Base-by-base conservation (phyloP, 805 yeast genomes). In the Jamesozyma hellenica region DNA sequence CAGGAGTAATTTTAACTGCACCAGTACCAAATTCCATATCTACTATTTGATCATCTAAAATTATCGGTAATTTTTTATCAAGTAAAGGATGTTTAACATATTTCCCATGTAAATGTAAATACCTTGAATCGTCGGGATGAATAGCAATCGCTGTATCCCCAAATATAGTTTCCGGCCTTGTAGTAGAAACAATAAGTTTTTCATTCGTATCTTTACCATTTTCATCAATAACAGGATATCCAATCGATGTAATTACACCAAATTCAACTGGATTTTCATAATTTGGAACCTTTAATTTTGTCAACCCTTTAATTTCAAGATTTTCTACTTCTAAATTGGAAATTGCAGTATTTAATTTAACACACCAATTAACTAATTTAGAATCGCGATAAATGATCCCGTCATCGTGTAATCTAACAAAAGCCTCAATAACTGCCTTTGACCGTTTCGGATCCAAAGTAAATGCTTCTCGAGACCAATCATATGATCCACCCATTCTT, bases 1-100 rank as follows among this genome's bases (percentile, higher is more conserved):
- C 96, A 39, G 98, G 98, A 5, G 98, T 92, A 60, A 90, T 90
- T 67, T 92, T 90, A 44, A 90, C 97, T 32, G 97, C 97, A 77
- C 98, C 98, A 45, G 97, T 90, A 71, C 98, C 98, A 52, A 92
- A 92, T 61, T 83, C 94, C 96, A 90, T 90, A 64, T 92, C 97
- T 43, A 92, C 97, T 28, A 95, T 87, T 61, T 83, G 94, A 31
- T 77, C 60, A 62, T 90, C 97, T 38, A 87, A 75, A 44, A 90
- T 67, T 55, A 90, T 84, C 46, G 98, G 98, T 38, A 90, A 62
- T 56, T 75, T 69, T 58, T 84, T 79, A 55, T 79, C 82, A 52
- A 84, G 64, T 64, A 90, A 81, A 42, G 98, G 97, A 65, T 92
- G 96, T 48, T 75, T 60, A 43, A 83, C 92, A 61, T 67, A 83